These are phyloP conservation scores for Juglanconis sp. DNA, from an alignment of 2,329 filamentous ascomycete species.

Conservation along the genomic window DNA sequence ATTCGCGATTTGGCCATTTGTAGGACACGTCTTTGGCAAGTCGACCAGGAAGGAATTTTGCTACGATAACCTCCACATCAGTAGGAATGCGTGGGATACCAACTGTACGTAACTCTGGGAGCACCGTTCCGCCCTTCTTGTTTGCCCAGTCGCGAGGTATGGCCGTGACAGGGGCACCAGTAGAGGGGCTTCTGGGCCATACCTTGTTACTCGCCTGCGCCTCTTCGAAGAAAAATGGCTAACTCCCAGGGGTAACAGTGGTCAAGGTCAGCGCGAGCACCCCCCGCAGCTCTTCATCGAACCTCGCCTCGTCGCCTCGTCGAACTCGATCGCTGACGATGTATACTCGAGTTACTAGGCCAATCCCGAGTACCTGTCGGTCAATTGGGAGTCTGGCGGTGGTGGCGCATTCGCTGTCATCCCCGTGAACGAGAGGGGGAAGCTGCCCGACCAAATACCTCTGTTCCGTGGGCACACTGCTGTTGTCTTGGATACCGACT, in stretches of 20 bases:
- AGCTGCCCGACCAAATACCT: conserved; percentile 87
- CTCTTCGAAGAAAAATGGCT: not conserved
- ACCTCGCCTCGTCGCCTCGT: not conserved
- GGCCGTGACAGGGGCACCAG: not conserved
- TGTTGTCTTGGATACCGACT: conserved; percentile 94
- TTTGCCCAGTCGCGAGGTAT: not conserved
- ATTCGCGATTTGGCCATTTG: conserved; percentile 25
- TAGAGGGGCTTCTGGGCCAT: not conserved
- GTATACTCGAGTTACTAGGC: conserved; percentile 51
- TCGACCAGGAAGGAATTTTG: conserved; percentile 94
- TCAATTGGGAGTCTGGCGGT: conserved; percentile 97
- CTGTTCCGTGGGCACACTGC: conserved; percentile 96
- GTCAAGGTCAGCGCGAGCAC: not conserved
- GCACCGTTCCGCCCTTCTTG: not conserved
- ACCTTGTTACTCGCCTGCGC: not conserved
- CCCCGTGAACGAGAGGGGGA: conserved; percentile 82
- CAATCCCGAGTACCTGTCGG: conserved; percentile 91
- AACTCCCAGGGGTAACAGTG: not conserved
- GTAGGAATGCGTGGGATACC: conserved; percentile 98
- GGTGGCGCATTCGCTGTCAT: conserved; percentile 97
- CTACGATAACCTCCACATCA: conserved; percentile 97
- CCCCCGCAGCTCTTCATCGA: not conserved
- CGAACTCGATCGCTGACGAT: conserved; percentile 18
- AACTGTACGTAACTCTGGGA: conserved; percentile 53
- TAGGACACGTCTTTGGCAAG: conserved; percentile 98